A percentile compares a stretch with the other conserved stretches of the same genome.
phyloP scores from a whole-genome alignment of 441 rosid species.

The Mallotus repandus region DNA sequence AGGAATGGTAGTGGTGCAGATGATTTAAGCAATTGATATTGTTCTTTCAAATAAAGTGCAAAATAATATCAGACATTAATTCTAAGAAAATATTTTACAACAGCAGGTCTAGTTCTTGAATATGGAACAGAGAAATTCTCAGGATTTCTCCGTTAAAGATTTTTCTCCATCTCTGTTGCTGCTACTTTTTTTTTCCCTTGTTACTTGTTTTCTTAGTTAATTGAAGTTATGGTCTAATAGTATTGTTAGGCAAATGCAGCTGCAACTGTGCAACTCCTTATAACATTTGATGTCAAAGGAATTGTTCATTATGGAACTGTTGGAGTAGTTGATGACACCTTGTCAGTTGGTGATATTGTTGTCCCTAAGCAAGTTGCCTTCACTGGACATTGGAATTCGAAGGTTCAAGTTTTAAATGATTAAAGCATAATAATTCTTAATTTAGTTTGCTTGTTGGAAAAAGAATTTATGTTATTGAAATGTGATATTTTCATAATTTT shows the following conservation, averaged over 20 bases:
- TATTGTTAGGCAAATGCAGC: constrained; percentile 13
- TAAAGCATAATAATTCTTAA: no score
- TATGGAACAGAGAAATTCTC: no score
- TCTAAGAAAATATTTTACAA: no score
- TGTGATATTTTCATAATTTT: not conserved
- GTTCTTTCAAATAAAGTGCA: no score
- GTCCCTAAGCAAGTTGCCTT: constrained; percentile 3
- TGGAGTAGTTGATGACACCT: not conserved
- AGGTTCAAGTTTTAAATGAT: not conserved
- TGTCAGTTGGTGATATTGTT: constrained; percentile 13
- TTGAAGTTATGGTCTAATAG: no score
- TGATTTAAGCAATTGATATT: no score
- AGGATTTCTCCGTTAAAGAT: not conserved
- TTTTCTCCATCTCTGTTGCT: not conserved
- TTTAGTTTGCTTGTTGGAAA: not conserved
- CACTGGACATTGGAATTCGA: constrained; percentile 1
- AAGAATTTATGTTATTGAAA: not conserved
- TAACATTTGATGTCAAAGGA: constrained; percentile 6
- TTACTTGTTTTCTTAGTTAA: no score
- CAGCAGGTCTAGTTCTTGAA: no score
- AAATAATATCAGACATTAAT: no score
- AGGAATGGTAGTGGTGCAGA: no score
- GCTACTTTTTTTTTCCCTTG: no score
- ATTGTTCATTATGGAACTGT: constrained; percentile 16
- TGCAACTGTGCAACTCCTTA: not conserved